Evolutionary conservation across 257 asterid genomes (phyloP), one percentile per base, ranked within the genome.

Genomic region (Vinca minor): DNA sequence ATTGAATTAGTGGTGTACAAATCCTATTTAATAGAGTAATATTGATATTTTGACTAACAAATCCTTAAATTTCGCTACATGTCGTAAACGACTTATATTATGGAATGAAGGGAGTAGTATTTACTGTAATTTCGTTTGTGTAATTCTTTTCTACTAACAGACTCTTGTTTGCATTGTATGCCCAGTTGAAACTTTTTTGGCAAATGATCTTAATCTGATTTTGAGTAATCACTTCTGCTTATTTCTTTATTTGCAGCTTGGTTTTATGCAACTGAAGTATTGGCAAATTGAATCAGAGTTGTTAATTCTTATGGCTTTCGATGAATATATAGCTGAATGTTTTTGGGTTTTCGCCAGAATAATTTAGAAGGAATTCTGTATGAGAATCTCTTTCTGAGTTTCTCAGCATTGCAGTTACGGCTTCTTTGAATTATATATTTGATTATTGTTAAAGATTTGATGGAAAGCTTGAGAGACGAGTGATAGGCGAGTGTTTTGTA

Each of bases 401-500:
- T 28, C 20, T 42, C 26, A 34, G n/a, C 8, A 44, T 41, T 17
- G 59, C 13, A 21, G 48, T n/a, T 58, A 13, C 31, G 65, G 64
- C 41, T 44, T 21, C 25, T 32, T 17, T 10, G 38, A 11, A 36
- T 11, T 25, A 8, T 46, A 45, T 55, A 11, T 7, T 2, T 3
- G 34, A 29, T 66, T 18, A 23, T n/a, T n/a, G n/a, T n/a, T n/a
- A 21, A 20, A 20, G 23, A 13, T 64, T 62, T 72, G 77, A 82
- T 87, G 91, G 79, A 67, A 70, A 64, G 76, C 34, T 76, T 70
- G 69, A 32, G 58, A 63, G 77, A 76, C 62, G 62, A 67, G 65
- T 35, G 54, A 71, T 29, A 59, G 26, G 47, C n/a, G 14, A 62
- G 34, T 55, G 47, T 7, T 7, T 57, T 66, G 34, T 31, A 21